Base-by-base conservation (phyloP, 345 rosid species). In the Pistacia integerrima region DNA sequence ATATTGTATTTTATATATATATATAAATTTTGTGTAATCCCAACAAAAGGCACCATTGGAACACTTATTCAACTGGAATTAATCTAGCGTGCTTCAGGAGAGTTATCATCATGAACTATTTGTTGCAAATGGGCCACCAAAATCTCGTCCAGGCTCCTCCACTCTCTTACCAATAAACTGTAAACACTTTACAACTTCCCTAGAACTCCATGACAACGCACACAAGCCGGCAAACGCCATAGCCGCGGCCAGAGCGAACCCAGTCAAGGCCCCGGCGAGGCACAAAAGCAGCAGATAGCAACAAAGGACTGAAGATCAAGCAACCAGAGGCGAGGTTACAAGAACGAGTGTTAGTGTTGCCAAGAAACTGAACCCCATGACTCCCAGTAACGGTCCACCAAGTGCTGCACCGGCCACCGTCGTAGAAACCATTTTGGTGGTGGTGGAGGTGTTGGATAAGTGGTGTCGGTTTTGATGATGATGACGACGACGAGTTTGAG, bases 281-380 rank as follows among this genome's bases (percentile, higher is more conserved):
- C 67, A 82, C 52, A 36, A 75, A 77, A 1, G 74, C 65, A 22
- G 77, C 74, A 18, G 44, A 67, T 2, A 73, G 44, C 66, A 89
- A 79, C 46, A 85, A 76, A 33, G 89, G 89, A 66, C 76, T 76
- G 81, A 84, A 81, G 38, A 87, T 36, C 74, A 87, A 87, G 67
- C 56, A 87, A 71, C 35, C 35, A 82, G 69, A 25, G 87, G 90
- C n/a, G 81, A 85, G 80, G 25, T 67, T 44, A 78, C 30, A 8
- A 85, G 72, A 16, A 87, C 81, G 58, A 87, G 72, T 33, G 82
- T 77, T 65, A 72, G 13, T 0, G 89, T 70, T n/a, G 77, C 79
- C 3, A 85, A 11, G 56, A 85, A 68, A 79, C 86, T 80, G 74
- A 86, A 77, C 74, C 78, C 85, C 82, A 75, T 82, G 80, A 75